Evolutionary conservation across 2,329 filamentous ascomycete genomes (phyloP).

Genomic region (Didymella lethalis): DNA sequence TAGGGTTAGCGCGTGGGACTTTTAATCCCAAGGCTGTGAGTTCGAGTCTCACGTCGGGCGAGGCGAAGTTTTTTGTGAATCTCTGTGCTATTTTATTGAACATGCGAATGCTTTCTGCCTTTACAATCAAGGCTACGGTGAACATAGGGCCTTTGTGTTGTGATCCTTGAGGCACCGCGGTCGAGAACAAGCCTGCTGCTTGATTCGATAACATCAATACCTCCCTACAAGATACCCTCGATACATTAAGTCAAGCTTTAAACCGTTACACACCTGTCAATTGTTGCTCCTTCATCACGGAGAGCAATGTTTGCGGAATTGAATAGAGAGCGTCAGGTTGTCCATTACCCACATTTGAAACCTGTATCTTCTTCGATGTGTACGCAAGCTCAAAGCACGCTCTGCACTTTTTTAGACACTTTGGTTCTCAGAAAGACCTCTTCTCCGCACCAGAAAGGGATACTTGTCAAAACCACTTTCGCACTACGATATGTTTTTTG

Average conservation of each 20-base stretch:
- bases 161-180: not conserved
- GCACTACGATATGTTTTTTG: not conserved
- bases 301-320: too few species aligned
- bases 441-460: too few species aligned
- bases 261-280: not conserved
- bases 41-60: slow-evolving; percentile 28
- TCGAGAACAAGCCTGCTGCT: too few species aligned
- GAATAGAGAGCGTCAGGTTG: too few species aligned
- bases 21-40: slow-evolving; percentile 36
- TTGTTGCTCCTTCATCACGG: not conserved
- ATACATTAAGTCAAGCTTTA: not conserved
- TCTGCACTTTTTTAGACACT: too few species aligned
- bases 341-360: too few species aligned
- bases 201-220: not conserved
- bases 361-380: too few species aligned
- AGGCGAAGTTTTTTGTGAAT: slow-evolving; percentile 4
- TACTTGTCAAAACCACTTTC: too few species aligned
- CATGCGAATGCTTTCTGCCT: not conserved
- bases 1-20: slow-evolving; percentile 34
- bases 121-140: not conserved
- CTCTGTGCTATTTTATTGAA: too few species aligned
- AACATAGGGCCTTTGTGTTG: not conserved
- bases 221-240: not conserved
- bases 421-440: too few species aligned
- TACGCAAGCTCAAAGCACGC: too few species aligned